Conservation (phyloP, 495 filamentous ascomycete species). For the Talaromyces trachyspermus region DNA sequence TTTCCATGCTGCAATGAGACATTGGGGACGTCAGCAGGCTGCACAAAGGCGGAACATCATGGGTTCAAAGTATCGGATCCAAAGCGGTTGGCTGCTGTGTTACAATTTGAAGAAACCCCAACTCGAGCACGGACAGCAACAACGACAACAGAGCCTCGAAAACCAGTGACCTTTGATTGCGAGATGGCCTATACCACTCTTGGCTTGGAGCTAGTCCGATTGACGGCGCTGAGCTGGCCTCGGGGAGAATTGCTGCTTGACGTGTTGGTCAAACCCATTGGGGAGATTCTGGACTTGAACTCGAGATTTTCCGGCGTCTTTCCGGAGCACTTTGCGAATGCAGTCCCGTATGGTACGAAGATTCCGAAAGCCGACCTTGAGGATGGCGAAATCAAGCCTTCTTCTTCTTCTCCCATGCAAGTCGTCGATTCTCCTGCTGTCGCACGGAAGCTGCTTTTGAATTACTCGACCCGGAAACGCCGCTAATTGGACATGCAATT, state of each 20-base stretch:
- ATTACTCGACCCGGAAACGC: conserved; percentile 63
- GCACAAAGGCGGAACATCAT: conserved; percentile 59
- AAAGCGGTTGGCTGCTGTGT: conserved; percentile 66
- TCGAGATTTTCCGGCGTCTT: conserved; percentile 81
- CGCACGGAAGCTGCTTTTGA: conserved; percentile 66
- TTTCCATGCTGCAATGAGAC: conserved; percentile 73
- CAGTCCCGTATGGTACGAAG: conserved; percentile 47
- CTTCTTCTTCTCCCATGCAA: conserved; percentile 47
- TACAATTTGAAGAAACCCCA: conserved; percentile 77
- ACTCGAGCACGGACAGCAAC: too few relatives aligned
- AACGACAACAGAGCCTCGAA: conserved; percentile 24
- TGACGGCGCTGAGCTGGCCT: conserved; percentile 86
- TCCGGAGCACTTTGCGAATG: conserved; percentile 63
- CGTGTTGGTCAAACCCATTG: conserved; percentile 75
- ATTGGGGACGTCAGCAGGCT: conserved; percentile 64
- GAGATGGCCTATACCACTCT: conserved; percentile 93
- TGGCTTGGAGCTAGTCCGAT: conserved; percentile 79
- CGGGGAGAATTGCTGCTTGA: conserved; percentile 67
- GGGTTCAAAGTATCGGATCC: conserved; percentile 79
- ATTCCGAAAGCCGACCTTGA: conserved; percentile 12
- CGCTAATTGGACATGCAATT: conserved; percentile 84
- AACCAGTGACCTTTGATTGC: conserved; percentile 78
- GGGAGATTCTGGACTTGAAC: conserved; percentile 86
- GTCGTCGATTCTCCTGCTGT: conserved; percentile 62
- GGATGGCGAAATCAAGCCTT: conserved; percentile 10